phyloP scores from a whole-genome alignment of 495 filamentous ascomycete species.

The Tetracladium setigerum region DNA sequence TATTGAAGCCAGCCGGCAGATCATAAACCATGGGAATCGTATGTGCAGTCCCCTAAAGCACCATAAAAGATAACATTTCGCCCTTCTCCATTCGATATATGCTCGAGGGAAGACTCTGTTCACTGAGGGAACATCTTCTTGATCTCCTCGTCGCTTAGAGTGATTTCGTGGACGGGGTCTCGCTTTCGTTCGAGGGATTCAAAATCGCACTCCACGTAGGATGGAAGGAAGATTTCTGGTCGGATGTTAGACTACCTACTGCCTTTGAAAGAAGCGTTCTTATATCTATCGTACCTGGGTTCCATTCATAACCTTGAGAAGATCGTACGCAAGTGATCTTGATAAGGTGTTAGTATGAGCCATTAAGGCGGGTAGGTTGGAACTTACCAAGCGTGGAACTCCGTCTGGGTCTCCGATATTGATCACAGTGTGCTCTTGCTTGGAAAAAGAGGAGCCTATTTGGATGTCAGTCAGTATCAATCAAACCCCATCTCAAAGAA shows the following conservation, averaged over 20 bases:
- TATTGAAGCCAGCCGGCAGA: no score
- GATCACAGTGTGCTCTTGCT: slow-evolving; percentile 60
- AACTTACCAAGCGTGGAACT: slow-evolving; percentile 52
- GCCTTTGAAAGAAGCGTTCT: not conserved
- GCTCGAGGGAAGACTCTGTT: slow-evolving; percentile 7
- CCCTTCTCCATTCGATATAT: slow-evolving; percentile 10
- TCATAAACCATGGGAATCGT: slow-evolving; percentile 17
- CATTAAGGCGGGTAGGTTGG: not conserved
- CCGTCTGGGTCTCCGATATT: slow-evolving; percentile 58
- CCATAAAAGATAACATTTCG: slow-evolving; percentile 10
- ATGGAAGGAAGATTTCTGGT: slow-evolving; percentile 48
- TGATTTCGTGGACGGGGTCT: slow-evolving; percentile 61
- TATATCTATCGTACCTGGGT: slow-evolving; percentile 41
- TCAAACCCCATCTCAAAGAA: not conserved
- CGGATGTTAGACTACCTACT: not conserved
- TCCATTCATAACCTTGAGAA: slow-evolving; percentile 66
- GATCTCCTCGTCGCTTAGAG: slow-evolving; percentile 55
- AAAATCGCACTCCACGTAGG: slow-evolving; percentile 49
- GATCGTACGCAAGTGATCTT: slow-evolving; percentile 64
- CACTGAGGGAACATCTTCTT: slow-evolving; percentile 47
- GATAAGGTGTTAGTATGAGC: slow-evolving; percentile 9
- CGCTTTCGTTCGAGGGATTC: slow-evolving; percentile 54
- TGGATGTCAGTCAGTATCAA: slow-evolving; percentile 9
- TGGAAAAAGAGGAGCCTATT: slow-evolving; percentile 52
- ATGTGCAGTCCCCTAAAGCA: slow-evolving; percentile 17